Base-by-base conservation (phyloP, 78 protist species). In the Dictyostelium purpureum region DNA sequence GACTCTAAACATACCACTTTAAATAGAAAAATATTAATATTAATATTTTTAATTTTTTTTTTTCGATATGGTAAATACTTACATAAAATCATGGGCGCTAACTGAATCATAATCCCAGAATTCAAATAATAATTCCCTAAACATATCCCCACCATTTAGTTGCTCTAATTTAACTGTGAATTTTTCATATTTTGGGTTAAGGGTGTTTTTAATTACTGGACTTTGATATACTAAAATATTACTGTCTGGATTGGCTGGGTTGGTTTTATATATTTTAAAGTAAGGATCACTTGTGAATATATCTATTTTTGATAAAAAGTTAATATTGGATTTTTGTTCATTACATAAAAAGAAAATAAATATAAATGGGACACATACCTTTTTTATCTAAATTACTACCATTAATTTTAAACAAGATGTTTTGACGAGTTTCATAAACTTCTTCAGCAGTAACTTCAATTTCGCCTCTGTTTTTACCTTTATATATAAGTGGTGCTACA, bases 271-370 rank as follows among this genome's bases (percentile, higher is more conserved):
- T 4, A 87, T 40, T 18, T 47, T 45, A 59, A n/a, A 57, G 76
- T 65, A 95, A 52, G 97, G 97, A 89, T 93, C 97, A 21, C 77
- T 31, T 43, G 94, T 87, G 38, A 96, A 89, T 18, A 73, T 26
- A 79, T 88, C 87, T 33, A 49, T 49, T 11, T 49, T 49, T 49
- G 24, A 14, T 14, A 49, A 14, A 14, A 11, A 11, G 7, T 49
- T 7, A 14, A 49, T 14, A 49, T 49, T 14, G 54, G 7, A 14
- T 49, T 49, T 49, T 49, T 49, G 54, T 49, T 49, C 7, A 11
- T 49, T 14, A 49, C 7, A 49, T 49, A 7, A 14, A 49, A 49
- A 14, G 11, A 11, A 14, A 49, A 14, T 49, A 14, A 49, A 49
- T 7, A 49, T 7, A 14, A 49, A 14, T 49, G 7, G 54, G 11